Conservation (phyloP, 352 stramenopile genomes). For the Pythium pyrilobum region DNA sequence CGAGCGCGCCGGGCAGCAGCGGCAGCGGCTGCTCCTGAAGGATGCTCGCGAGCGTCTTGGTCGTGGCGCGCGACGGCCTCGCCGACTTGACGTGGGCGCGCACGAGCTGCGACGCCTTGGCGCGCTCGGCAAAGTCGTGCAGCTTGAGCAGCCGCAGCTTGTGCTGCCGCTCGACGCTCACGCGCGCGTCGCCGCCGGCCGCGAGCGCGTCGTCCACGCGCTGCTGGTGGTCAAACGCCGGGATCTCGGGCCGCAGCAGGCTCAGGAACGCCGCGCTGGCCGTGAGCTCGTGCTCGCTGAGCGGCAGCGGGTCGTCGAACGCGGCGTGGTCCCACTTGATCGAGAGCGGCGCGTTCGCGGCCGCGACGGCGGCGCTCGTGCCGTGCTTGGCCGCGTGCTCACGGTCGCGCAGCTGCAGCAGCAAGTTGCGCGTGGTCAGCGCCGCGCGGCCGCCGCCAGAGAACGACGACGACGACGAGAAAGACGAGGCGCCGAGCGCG, state of each 20-base stretch:
- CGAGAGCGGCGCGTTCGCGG: slow-evolving; percentile 5
- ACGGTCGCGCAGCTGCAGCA: slow-evolving; percentile 51
- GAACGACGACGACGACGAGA: background rate
- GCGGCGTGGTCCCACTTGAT: slow-evolving; percentile 22
- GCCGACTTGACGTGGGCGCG: slow-evolving; percentile 2
- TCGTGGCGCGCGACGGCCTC: slow-evolving; percentile 3
- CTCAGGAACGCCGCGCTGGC: slow-evolving; percentile 50
- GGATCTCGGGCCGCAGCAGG: slow-evolving; percentile 58
- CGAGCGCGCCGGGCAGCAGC: slow-evolving; percentile 61
- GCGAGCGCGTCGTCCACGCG: slow-evolving; percentile 38
- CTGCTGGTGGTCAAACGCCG: slow-evolving; percentile 46
- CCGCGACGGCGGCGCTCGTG: slow-evolving; percentile 33
- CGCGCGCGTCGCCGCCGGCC: slow-evolving; percentile 7
- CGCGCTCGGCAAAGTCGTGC: slow-evolving; percentile 59
- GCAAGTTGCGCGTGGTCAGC: slow-evolving; percentile 62
- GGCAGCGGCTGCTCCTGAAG: slow-evolving; percentile 83
- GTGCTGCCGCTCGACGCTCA: slow-evolving; percentile 44
- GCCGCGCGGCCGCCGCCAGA: slow-evolving; percentile 1
- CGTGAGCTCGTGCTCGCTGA: slow-evolving; percentile 54
- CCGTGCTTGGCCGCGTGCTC: slow-evolving; percentile 39
- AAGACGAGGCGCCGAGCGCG: background rate
- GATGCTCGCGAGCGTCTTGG: slow-evolving; percentile 50
- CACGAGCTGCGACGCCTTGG: slow-evolving; percentile 28
- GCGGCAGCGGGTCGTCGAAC: slow-evolving; percentile 65
- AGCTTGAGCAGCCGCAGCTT: slow-evolving; percentile 45